Evolutionary conservation across 1,139 yeast genomes (phyloP).

Genomic region (Wickerhamomyces sp.): DNA sequence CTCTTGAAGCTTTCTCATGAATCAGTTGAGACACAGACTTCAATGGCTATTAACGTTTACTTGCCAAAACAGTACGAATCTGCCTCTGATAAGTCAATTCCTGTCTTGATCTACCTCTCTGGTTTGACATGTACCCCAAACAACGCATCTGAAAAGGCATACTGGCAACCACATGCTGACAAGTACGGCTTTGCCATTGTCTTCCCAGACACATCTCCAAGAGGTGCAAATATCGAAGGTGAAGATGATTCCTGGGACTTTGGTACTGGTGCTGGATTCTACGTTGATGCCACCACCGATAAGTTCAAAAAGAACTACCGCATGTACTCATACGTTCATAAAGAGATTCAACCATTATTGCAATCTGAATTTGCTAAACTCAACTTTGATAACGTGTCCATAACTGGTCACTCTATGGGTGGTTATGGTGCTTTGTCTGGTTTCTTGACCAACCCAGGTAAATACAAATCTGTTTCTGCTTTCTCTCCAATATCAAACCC

Average conservation of each 20-base stretch:
- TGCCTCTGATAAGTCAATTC: constrained; percentile 38
- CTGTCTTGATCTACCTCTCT: constrained; percentile 76
- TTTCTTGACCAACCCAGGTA: constrained; percentile 67
- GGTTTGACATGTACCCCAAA: constrained; percentile 94
- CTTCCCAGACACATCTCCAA: constrained; percentile 95
- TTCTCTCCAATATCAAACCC: constrained; percentile 92
- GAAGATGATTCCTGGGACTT: constrained; percentile 86
- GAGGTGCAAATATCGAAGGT: constrained; percentile 81
- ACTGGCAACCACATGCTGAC: constrained; percentile 76
- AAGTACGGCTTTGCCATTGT: constrained; percentile 82
- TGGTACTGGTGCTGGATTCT: constrained; percentile 95
- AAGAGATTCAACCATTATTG: constrained; percentile 60
- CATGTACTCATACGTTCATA: constrained; percentile 81
- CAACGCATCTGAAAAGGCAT: constrained; percentile 94
- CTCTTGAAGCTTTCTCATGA: constrained; percentile 72
- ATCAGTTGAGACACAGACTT: constrained; percentile 59
- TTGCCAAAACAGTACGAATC: constrained; percentile 55
- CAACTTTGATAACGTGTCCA: constrained; percentile 57
- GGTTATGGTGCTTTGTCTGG: constrained; percentile 90
- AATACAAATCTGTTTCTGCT: constrained; percentile 80
- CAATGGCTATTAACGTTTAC: constrained; percentile 81
- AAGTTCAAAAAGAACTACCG: constrained; percentile 73
- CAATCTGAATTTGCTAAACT: constrained; percentile 43
- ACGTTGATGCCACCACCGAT: constrained; percentile 72
- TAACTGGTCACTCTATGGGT: constrained; percentile 98